Base-by-base conservation (phyloP, 2,329 filamentous ascomycete genomes). In the Trichophyton benhamiae region DNA sequence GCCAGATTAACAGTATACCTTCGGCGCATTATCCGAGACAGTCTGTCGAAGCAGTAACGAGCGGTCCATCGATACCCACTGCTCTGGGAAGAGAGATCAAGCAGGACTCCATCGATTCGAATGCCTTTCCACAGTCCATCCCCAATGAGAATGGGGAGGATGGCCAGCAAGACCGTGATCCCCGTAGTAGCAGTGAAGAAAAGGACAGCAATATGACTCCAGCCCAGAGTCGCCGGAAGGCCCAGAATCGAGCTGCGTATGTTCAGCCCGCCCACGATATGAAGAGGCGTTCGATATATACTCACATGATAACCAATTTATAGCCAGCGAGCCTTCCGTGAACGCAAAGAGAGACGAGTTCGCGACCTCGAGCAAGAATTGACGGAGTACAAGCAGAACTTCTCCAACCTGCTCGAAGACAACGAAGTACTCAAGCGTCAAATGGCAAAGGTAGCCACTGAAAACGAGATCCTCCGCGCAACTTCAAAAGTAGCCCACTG, bases 271-370 rank as follows among this genome's bases (percentile, higher is more conserved):
- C 30, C 38, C 52, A 33, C 46, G 25, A 52, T 41, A 9, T 44
- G 25, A 61, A 17, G 55, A 52, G 52, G 30, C 27, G 38, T n/a
- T 41, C 27, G 27, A 30, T 6, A 30, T 7, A 30, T 30, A n/a
- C 46, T 25, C 36, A 59, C 62, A 44, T 33, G 17, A 38, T n/a
- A 3, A 27, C 60, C 52, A 15, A 13, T n/a, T 58, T 61, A 38
- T 63, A 96, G 92, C 57, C 94, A 97, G 80, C 87, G 92, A 68
- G 92, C 94, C 36, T 97, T 97, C 74, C 89, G 92, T 63, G 92
- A 97, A 75, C 87, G 92, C 67, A 97, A 97, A 75, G 92, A 97
- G 73, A 87, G 86, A 62, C 91, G 95, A 70, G 91, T 97, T 65
- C 91, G 91, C 72, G 91, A 97, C 64, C 85, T 97, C 25, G 91